These are phyloP conservation scores for Trifolium pratense DNA, from an alignment of 306 rosid genomes.

Conservation along the genomic window DNA sequence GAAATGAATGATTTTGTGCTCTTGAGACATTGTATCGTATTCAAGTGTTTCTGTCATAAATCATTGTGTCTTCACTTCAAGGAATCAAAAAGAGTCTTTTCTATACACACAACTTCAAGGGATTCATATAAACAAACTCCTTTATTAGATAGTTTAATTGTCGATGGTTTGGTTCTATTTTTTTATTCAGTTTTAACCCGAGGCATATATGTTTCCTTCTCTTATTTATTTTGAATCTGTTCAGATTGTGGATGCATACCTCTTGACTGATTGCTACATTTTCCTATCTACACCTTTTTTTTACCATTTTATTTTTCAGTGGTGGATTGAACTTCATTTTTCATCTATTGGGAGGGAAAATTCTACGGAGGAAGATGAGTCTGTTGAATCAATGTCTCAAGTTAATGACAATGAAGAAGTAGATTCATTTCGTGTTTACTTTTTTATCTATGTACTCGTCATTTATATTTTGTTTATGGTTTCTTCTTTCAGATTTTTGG, in stretches of 20 bases:
- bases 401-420: too few species aligned
- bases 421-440: background rate
- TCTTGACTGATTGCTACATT: background rate
- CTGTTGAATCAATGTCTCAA: too few species aligned
- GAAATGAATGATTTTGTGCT: background rate
- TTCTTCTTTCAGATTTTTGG: too few species aligned
- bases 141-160: background rate
- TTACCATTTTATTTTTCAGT: too few species aligned
- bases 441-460: background rate
- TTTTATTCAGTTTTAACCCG: background rate
- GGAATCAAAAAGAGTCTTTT: slow-evolving; percentile 16
- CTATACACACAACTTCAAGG: background rate
- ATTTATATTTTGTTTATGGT: background rate
- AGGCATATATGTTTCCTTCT: background rate
- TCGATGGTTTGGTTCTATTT: slow-evolving; percentile 11
- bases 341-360: too few species aligned
- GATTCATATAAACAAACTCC: background rate
- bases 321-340: too few species aligned
- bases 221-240: background rate
- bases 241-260: background rate
- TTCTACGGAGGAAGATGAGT: too few species aligned
- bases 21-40: background rate
- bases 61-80: background rate
- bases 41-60: slow-evolving; percentile 3
- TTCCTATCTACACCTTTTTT: too few species aligned